phyloP scores from a whole-genome alignment of 2,329 filamentous ascomycete species.

The Fusarium dlaminii region DNA sequence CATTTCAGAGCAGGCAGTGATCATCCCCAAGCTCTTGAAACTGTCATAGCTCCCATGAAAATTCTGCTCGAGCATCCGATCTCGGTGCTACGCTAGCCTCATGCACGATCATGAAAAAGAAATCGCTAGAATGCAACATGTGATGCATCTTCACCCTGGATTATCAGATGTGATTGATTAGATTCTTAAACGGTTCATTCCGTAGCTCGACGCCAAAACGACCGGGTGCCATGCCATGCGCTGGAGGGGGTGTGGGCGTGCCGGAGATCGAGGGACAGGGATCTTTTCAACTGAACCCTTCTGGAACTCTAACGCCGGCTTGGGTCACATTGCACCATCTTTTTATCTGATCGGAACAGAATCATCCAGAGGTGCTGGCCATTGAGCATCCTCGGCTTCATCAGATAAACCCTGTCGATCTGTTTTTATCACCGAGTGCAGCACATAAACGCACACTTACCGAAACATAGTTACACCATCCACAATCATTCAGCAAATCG shows the following conservation, averaged over 20 bases:
- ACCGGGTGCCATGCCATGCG: not conserved
- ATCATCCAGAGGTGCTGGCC: not conserved
- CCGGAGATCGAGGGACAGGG: not conserved
- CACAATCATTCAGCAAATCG: not conserved
- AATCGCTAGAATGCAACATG: slow-evolving; percentile 3
- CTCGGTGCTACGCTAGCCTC: slow-evolving; percentile 12
- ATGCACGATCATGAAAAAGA: slow-evolving; percentile 16
- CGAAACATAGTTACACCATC: not conserved
- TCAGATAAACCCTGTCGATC: slow-evolving; percentile 24
- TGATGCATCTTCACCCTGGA: not conserved
- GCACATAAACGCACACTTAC: slow-evolving; percentile 4
- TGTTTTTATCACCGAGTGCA: not conserved
- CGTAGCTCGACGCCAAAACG: slow-evolving; percentile 27
- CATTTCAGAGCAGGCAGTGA: not conserved
- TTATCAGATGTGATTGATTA: slow-evolving; percentile 43
- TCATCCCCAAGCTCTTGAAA: not conserved
- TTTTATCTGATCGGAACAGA: slow-evolving; percentile 26
- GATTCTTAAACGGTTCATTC: slow-evolving; percentile 32
- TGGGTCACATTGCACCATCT: slow-evolving; percentile 14
- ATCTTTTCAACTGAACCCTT: not conserved
- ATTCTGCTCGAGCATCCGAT: slow-evolving; percentile 18
- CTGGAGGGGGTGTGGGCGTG: slow-evolving; percentile 11
- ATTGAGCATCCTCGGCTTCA: slow-evolving; percentile 20
- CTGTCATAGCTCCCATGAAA: slow-evolving; percentile 15
- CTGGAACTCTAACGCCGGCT: slow-evolving; percentile 10